Evolutionary conservation across 768 basidiomycete species (phyloP).

Genomic region (Panellus pusillus): DNA sequence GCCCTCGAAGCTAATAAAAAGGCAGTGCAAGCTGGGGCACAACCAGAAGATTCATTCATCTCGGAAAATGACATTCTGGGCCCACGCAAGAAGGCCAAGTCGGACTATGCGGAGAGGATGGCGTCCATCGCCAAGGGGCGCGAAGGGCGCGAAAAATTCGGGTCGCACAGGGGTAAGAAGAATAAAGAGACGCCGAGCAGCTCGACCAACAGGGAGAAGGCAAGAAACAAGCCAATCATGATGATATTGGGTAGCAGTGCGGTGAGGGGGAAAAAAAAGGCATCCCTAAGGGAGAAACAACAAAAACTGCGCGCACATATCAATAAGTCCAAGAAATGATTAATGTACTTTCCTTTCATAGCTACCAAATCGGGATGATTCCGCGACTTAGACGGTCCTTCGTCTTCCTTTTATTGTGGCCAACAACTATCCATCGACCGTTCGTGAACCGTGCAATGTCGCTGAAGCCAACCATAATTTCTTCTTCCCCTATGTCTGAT

Average conservation of each 20-base stretch:
- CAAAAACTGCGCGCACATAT: conserved; percentile 76
- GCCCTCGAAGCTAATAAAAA: conserved; percentile 74
- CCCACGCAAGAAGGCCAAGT: conserved; percentile 89
- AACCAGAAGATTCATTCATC: conserved; percentile 62
- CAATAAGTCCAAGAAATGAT: conserved; percentile 59
- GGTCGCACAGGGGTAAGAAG: conserved; percentile 88
- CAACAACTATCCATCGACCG: too few species aligned
- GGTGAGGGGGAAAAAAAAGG: conserved; percentile 83
- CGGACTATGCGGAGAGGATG: conserved; percentile 91
- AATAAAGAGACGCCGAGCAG: conserved; percentile 80
- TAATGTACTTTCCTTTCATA: neutral
- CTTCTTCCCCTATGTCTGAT: conserved; percentile 48
- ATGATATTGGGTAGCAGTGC: conserved; percentile 80
- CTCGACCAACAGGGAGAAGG: conserved; percentile 90
- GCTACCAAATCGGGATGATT: neutral
- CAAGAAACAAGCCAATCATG: conserved; percentile 93
- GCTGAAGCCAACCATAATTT: conserved; percentile 38
- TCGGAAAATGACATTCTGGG: conserved; percentile 93
- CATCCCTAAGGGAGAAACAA: conserved; percentile 79
- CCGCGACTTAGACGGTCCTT: too few species aligned
- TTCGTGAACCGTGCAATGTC: conserved; percentile 9
- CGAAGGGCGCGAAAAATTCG: conserved; percentile 93
- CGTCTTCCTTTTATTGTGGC: too few species aligned
- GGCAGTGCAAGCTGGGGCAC: conserved; percentile 43
- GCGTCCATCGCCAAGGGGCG: conserved; percentile 90